A percentile compares a stretch with the other conserved stretches of the same genome.
Evolutionary conservation across 768 basidiomycete genomes (phyloP).

Genomic region (Hebeloma cylindrosporum): DNA sequence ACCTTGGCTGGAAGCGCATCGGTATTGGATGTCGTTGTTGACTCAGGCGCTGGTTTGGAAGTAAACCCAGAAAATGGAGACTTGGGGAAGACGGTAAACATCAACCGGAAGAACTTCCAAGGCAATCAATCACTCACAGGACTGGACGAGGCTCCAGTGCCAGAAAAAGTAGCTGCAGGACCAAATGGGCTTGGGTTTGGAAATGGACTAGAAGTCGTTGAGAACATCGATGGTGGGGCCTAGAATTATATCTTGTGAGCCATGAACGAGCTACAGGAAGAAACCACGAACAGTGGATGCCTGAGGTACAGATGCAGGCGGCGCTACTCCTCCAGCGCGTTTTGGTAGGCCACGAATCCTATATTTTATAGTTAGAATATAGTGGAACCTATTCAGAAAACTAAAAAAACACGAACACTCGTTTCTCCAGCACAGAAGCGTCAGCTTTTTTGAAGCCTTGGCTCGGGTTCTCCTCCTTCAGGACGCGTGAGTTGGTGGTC

Average conservation of each 20-base stretch:
- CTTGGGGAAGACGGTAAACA: conserved; percentile 3
- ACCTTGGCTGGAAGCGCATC: neutral
- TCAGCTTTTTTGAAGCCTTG: conserved; percentile 55
- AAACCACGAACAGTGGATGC: conserved; percentile 8
- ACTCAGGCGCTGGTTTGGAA: conserved; percentile 5
- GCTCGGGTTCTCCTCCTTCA: conserved; percentile 20
- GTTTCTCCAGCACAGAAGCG: conserved; percentile 42
- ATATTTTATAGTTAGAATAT: conserved; percentile 13
- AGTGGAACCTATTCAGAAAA: neutral
- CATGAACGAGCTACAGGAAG: neutral
- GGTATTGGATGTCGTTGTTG: neutral
- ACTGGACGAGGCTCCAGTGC: too few relatives aligned
- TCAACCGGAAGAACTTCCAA: too few relatives aligned
- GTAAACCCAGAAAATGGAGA: conserved; percentile 11
- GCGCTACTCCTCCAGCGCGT: conserved; percentile 30
- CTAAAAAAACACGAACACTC: conserved; percentile 44
- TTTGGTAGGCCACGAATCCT: conserved; percentile 72
- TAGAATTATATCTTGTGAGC: neutral
- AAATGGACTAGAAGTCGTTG: neutral
- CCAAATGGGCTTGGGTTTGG: conserved; percentile 5
- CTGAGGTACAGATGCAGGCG: conserved; percentile 14
- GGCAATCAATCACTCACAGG: too few relatives aligned
- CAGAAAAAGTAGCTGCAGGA: too few relatives aligned
- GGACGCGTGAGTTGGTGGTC: neutral
- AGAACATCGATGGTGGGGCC: neutral